These are phyloP conservation scores for Clarireedia sp. DNA, from an alignment of 2,329 filamentous ascomycete genomes.

Conservation along the genomic window DNA sequence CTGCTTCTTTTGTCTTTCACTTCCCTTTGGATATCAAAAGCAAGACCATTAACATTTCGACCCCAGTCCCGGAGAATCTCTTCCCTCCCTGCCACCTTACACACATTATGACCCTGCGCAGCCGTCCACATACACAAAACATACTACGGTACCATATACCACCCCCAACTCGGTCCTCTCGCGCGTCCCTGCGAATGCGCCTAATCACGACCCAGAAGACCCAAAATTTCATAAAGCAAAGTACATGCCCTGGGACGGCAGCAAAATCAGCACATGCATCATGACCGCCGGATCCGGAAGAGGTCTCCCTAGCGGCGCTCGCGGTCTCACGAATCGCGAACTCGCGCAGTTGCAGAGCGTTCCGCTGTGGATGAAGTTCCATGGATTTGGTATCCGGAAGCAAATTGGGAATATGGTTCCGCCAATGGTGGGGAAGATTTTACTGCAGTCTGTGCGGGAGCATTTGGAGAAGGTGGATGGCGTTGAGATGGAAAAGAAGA, in stretches of 20 bases:
- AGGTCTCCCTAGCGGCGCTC: slow-evolving; percentile 55
- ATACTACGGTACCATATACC: slow-evolving; percentile 30
- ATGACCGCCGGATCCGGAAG: slow-evolving; percentile 55
- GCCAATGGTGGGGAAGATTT: slow-evolving; percentile 43
- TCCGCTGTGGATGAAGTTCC: slow-evolving; percentile 51
- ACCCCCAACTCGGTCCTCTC: slow-evolving; percentile 34
- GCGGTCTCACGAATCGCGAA: slow-evolving; percentile 58
- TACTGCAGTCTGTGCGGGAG: slow-evolving; percentile 34
- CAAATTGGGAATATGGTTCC: slow-evolving; percentile 80
- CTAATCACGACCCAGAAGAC: slow-evolving; percentile 32
- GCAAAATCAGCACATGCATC: slow-evolving; percentile 48
- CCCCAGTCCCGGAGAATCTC: slow-evolving; percentile 56
- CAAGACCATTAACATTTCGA: not conserved
- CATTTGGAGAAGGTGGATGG: slow-evolving; percentile 26
- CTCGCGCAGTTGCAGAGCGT: slow-evolving; percentile 65
- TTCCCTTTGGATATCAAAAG: not conserved
- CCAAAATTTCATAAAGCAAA: not conserved
- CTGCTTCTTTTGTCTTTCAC: not conserved
- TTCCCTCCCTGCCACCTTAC: slow-evolving; percentile 56
- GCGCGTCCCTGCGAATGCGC: slow-evolving; percentile 21
- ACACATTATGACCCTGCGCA: slow-evolving; percentile 44
- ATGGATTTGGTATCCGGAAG: slow-evolving; percentile 36
- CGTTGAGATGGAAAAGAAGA: slow-evolving; percentile 23
- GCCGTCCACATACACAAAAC: not conserved
- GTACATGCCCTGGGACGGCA: slow-evolving; percentile 27